Evolutionary conservation across 257 asterid species (phyloP).

Genomic region (Datura wrightii): DNA sequence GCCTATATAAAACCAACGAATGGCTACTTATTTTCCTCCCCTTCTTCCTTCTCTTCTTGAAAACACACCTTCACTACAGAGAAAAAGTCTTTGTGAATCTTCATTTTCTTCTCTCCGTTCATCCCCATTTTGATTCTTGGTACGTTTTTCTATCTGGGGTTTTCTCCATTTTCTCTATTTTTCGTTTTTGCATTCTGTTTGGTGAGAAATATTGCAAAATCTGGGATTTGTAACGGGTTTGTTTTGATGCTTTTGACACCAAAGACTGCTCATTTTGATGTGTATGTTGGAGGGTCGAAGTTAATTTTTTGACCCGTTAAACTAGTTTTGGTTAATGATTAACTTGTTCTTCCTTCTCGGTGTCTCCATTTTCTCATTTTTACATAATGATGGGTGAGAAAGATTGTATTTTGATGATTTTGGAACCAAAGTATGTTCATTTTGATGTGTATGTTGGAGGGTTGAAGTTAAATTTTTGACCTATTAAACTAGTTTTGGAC

Average conservation of each 20-base stretch:
- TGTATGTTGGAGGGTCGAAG: background rate
- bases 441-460: background rate
- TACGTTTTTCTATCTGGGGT: slow-evolving; percentile 4
- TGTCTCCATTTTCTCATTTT: background rate
- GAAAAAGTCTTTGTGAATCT: background rate
- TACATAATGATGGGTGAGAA: background rate
- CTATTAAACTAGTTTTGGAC: no score
- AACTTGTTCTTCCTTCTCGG: background rate
- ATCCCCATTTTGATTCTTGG: slow-evolving; percentile 28
- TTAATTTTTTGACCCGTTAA: background rate
- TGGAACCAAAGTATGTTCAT: background rate
- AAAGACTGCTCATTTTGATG: slow-evolving; percentile 15
- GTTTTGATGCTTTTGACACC: background rate
- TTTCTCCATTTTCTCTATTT: background rate
- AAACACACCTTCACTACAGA: background rate
- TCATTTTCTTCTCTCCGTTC: background rate
- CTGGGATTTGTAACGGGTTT: background rate
- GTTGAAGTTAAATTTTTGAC: background rate
- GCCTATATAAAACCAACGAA: slow-evolving; percentile 43
- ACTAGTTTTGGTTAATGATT: background rate
- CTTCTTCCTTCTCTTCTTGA: slow-evolving; percentile 27
- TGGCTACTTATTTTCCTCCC: slow-evolving; percentile 41
- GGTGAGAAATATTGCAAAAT: slow-evolving; percentile 1
- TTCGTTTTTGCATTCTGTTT: background rate
- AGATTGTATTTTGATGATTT: background rate